Base-by-base conservation (phyloP, 495 filamentous ascomycete genomes). In the Aspergillus taichungensis region DNA sequence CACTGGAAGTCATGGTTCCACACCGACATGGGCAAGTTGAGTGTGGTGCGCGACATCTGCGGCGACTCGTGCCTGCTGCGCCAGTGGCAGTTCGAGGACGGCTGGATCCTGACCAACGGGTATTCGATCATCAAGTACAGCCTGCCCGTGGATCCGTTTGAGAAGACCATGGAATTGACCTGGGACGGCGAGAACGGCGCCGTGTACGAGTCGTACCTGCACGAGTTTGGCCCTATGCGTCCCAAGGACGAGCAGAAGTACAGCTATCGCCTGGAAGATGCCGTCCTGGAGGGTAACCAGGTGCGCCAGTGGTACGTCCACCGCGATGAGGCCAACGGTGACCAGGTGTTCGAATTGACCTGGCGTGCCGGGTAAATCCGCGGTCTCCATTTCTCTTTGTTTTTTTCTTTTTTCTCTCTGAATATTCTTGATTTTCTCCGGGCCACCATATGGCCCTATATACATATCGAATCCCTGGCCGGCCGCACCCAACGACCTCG, bases 1-100 rank as follows among this genome's bases (percentile, higher is more conserved):
- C 77, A 81, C 58, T 81, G 74, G 69, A 75, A 77, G 40, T 72
- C 66, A 1, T 74, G 70, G 69, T 77, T 77, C 67, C 62, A 76
- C 36, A 61, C 67, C 27, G 67, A 72, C 39, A 71, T 80, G 61
- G 61, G 68, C 18, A 68, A 71, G 28, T 64, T 71, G 18, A 66
- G 65, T 33, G 63, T 67, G 29, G 62, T 80, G 11, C 57, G 75
- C 28, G 64, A 74, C 30, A 56, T 75, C 2, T 83, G 77, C 49
- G 77, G 77, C 13, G 72, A 76, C 34, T 56, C 57, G 11, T 81
- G 76, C 42, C 65, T 80, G 14, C 56, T 82, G 34, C 75, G 77
- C 47, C 69, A 76, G 32, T 83, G 73, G 62, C 59, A 65, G 10
- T 82, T 81, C 45, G 59, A 56, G 10, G 77, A 79, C 46, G 64